Evolutionary conservation across 768 basidiomycete species (phyloP), one percentile per base, ranked within the genome.

Genomic region (Ephemerocybe angulata): DNA sequence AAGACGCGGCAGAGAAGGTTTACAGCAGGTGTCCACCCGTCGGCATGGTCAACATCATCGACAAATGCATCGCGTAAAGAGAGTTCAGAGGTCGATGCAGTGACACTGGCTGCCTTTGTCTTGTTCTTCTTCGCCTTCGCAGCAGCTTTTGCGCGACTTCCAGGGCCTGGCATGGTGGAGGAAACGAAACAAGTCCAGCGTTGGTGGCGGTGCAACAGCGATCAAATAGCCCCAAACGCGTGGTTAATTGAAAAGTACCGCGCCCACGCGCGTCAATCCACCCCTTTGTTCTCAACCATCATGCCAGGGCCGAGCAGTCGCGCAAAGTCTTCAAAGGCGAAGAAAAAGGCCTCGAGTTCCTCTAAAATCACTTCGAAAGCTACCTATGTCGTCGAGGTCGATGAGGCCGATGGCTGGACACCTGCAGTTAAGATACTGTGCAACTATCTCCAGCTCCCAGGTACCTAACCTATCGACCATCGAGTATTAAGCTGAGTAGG

Each of bases 381-480:
- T 49, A 53, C 69, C 5, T 73, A 74, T 55, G 63, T 77, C 19
- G 68, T 69, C 19, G 75, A 79, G 44, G 75, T 84, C 50, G 76
- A 78, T 54, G 67, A 74, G 44, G 70, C 78, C 1, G 74, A 75
- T 13, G 74, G 73, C 8, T 86, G 84, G 84, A 65, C 70, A 54
- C 59, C 65, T 4, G 67, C 81, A 27, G 78, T 81, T 24, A 63
- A 72, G 19, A 63, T 76, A 4, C 67, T 86, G 0, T 84, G 84
- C 59, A 66, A 68, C 4, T 64, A 72, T 8, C 33, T 35, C 33
- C 33, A 17, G 33, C 33, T 86, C 3, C 85, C 85, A 37, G 83
- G 85, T 80, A 58, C 12, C 72, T 65, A n/a, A 44, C 27, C 41
- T 6, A 12, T 22, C 35, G 17, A 15, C 37, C 10, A 46, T 11